These are phyloP conservation scores for Rhododendron ferrugineum DNA, from an alignment of 148 eudicot species.

Conservation along the genomic window DNA sequence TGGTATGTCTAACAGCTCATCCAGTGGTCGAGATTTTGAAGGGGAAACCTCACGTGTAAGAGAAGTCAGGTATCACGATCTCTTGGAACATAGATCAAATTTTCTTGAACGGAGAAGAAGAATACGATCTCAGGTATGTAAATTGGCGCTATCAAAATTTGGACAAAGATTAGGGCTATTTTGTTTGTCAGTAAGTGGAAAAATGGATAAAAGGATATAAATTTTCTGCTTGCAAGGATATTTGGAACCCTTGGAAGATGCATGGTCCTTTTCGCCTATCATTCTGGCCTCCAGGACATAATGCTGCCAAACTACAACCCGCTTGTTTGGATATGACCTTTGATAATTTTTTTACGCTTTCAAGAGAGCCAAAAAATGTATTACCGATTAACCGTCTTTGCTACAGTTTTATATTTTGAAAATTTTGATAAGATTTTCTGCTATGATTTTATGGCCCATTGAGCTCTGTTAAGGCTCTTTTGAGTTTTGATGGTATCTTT, in stretches of 20 bases:
- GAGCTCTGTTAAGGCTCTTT: neutral
- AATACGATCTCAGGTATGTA: slow-evolving; percentile 91
- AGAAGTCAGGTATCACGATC: slow-evolving; percentile 58
- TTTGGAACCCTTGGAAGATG: neutral
- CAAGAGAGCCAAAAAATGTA: neutral
- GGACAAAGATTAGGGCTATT: neutral
- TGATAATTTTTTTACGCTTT: neutral
- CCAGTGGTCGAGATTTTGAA: slow-evolving; percentile 35
- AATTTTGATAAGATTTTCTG: too few relatives aligned
- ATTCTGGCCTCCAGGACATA: neutral
- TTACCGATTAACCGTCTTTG: neutral
- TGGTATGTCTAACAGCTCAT: slow-evolving; percentile 33
- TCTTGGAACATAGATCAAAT: slow-evolving; percentile 74
- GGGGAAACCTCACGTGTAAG: slow-evolving; percentile 43
- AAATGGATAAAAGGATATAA: neutral
- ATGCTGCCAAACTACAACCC: neutral
- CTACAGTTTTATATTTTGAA: neutral
- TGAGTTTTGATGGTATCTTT: neutral
- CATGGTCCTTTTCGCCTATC: neutral
- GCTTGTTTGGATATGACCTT: neutral
- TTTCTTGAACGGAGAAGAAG: slow-evolving; percentile 89
- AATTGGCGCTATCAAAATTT: neutral
- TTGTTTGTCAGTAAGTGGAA: neutral
- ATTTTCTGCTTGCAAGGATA: neutral
- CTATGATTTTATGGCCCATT: neutral